Base-by-base conservation (phyloP, 192 early-diverging fungal species). In the Backusella liffmaniae region DNA sequence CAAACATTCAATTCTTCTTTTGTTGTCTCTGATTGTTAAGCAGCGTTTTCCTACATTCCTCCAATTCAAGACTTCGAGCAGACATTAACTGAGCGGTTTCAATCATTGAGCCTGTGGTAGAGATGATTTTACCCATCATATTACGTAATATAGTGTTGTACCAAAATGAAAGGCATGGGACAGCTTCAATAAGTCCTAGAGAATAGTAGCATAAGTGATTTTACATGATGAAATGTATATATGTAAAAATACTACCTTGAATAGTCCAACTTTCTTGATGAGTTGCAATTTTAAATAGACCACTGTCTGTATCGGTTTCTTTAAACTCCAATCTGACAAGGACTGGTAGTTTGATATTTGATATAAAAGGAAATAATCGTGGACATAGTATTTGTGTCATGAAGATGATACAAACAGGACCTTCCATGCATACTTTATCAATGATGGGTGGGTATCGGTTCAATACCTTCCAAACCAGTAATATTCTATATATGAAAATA, bases 231-330 rank as follows among this genome's bases (percentile, higher is more conserved):
- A 44, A 4, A 44, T 44, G 42, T 13, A 44, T 16, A 44, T 5
- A 44, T 10, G 10, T 10, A 41, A 7, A 41, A 10, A 32, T 16
- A 71, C 21, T 30, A 83, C 81, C 88, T 71, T 87, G 85, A n/a
- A 89, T 68, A 9, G 88, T 86, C 88, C 88, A 89, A 7, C 77
- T 82, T 30, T 89, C 88, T 74, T 89, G 82, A 39, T 87, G 86
- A 44, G 77, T 76, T 29, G 79, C 82, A 23, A 89, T 83, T 67
- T 86, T 86, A 7, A 71, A 59, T 35, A 77, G 53, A 21, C 85
- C 85, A 51, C 77, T 77, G 29, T 79, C 75, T 32, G 73, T 66
- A 21, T 82, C 78, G 0, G 70, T 71, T 75, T 87, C 84, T 32
- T 75, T 75, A 66, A 89, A 87, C 36, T 76, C 75, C 51, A 89